These are phyloP conservation scores for Neopestalotiopsis sp. DNA, from an alignment of 2,329 filamentous ascomycete genomes.

Conservation along the genomic window DNA sequence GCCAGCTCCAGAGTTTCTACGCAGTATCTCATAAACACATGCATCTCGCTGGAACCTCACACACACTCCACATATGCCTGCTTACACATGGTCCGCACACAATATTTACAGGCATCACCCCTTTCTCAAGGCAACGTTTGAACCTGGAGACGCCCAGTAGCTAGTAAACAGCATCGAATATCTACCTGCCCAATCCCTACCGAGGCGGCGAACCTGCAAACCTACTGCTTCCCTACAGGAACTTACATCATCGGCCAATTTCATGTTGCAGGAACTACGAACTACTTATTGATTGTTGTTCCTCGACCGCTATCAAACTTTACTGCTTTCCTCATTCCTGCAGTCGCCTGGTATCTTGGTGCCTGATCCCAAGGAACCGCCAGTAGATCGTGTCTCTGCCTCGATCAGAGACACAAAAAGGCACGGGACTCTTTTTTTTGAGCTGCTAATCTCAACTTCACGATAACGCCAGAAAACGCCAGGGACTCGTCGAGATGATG, in stretches of 20 bases:
- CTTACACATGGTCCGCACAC: not conserved
- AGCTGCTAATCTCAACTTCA: not conserved
- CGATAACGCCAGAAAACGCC: not conserved
- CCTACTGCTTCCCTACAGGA: not conserved
- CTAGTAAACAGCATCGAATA: slow-evolving; percentile 16
- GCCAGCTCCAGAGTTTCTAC: too few species aligned
- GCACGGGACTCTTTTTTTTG: not conserved
- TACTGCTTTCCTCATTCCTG: not conserved
- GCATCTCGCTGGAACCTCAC: not conserved
- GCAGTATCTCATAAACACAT: not conserved
- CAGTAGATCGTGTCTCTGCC: not conserved
- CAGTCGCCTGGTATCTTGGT: not conserved
- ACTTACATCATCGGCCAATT: not conserved
- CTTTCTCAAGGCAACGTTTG: slow-evolving; percentile 15
- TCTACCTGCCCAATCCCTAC: not conserved
- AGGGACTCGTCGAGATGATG: slow-evolving; percentile 22
- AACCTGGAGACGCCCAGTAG: slow-evolving; percentile 1
- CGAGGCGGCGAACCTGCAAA: not conserved
- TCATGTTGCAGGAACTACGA: not conserved
- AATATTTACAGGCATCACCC: not conserved
- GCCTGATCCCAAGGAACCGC: not conserved
- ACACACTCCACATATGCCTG: not conserved
- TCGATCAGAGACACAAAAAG: not conserved
- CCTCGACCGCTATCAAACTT: not conserved
- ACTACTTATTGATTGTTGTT: slow-evolving; percentile 1